A percentile compares a stretch with the other conserved stretches of the same genome.
phyloP scores from a whole-genome alignment of 306 rosid species.

The Clitoria ternatea region DNA sequence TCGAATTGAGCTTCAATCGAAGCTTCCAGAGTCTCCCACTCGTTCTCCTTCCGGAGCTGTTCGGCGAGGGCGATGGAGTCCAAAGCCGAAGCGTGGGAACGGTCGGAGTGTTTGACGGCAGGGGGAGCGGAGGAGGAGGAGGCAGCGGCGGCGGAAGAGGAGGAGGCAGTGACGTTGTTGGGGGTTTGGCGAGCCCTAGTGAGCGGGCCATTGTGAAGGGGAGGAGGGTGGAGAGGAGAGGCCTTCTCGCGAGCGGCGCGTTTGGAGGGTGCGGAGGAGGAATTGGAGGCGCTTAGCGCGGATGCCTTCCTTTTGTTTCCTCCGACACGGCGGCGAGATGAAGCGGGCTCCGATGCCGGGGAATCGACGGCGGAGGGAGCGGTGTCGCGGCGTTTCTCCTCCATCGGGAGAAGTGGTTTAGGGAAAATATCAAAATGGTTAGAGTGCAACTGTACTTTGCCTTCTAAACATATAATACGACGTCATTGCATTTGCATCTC shows the following conservation, averaged over 20 bases:
- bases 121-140: conserved; percentile 25
- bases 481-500: too few relatives aligned
- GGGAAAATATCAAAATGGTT: too few relatives aligned
- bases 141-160: background rate
- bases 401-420: conserved; percentile 66
- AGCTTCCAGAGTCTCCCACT: conserved; percentile 64
- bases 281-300: conserved; percentile 36
- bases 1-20: conserved; percentile 65
- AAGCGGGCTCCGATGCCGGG: conserved; percentile 54
- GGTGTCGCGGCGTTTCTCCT: conserved; percentile 73
- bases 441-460: too few relatives aligned
- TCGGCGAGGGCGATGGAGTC: conserved; percentile 36
- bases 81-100: conserved; percentile 26
- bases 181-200: conserved; percentile 95
- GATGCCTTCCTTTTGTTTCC: conserved; percentile 63
- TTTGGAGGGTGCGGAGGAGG: conserved; percentile 68
- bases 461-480: too few relatives aligned
- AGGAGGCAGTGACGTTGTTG: conserved; percentile 25
- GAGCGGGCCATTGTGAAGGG: conserved; percentile 76
- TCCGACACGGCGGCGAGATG: conserved; percentile 73
- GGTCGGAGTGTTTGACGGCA: conserved; percentile 38
- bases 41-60: conserved; percentile 49
- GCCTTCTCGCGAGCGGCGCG: conserved; percentile 79
- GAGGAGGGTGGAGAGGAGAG: conserved; percentile 40
- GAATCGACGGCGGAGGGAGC: conserved; percentile 43